These are phyloP conservation scores for Pleurotus eryngii DNA, from an alignment of 768 basidiomycete genomes.

Conservation along the genomic window DNA sequence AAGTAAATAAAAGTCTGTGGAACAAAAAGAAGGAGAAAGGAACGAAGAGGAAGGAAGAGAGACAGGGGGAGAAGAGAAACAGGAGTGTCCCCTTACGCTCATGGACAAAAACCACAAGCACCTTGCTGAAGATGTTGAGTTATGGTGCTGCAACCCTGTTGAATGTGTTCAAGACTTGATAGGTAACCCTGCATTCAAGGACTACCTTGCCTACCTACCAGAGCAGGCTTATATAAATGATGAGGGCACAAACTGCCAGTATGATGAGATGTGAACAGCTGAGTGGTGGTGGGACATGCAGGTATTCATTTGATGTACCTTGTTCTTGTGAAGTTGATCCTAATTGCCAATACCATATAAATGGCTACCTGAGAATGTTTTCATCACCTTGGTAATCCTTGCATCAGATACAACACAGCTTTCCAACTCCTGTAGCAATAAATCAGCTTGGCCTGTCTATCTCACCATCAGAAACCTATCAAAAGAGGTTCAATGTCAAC, in stretches of 20 bases:
- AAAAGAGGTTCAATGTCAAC: slow-evolving; percentile 24
- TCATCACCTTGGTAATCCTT: slow-evolving; percentile 34
- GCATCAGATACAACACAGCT: slow-evolving; percentile 29
- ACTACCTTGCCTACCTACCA: slow-evolving; percentile 22
- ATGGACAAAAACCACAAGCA: slow-evolving; percentile 4
- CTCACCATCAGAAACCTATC: slow-evolving; percentile 35
- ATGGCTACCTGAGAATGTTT: slow-evolving; percentile 18
- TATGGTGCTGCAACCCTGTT: slow-evolving; percentile 21
- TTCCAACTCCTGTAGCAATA: slow-evolving; percentile 31
- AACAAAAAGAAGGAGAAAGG: no score
- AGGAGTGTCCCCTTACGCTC: no score
- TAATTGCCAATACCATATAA: slow-evolving; percentile 2
- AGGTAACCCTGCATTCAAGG: slow-evolving; percentile 25
- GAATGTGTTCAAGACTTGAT: slow-evolving; percentile 23
- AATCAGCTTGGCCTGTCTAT: slow-evolving; percentile 40
- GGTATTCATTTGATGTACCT: slow-evolving; percentile 23
- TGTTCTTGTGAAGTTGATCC: background rate
- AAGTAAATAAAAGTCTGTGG: no score
- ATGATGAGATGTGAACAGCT: slow-evolving; percentile 43
- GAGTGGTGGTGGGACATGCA: slow-evolving; percentile 53
- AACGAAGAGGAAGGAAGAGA: no score
- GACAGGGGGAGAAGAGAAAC: no score
- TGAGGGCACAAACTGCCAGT: slow-evolving; percentile 17
- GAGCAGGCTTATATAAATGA: slow-evolving; percentile 12
- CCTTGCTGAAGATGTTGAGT: slow-evolving; percentile 16